A percentile compares a stretch with the other conserved stretches of the same genome.
Conservation (phyloP, 2,329 filamentous ascomycete genomes). For the Colletotrichum horii region DNA sequence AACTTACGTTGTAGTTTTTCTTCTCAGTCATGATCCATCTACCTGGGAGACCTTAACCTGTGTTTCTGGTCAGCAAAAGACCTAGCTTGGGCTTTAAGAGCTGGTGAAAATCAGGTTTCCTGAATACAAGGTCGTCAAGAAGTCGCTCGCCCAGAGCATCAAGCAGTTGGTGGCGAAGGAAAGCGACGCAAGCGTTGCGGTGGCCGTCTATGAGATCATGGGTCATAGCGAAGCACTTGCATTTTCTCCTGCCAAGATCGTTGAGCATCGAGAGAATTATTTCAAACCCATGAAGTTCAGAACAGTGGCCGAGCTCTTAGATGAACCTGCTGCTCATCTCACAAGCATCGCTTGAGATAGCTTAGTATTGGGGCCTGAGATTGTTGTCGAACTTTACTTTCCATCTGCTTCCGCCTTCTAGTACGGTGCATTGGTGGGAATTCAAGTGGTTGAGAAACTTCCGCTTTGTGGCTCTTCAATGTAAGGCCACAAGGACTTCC, state of each 20-base stretch:
- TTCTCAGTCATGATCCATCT: not conserved
- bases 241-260: rapidly evolving
- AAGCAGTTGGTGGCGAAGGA: not conserved
- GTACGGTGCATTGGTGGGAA: too few species aligned
- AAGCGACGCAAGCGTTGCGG: not conserved
- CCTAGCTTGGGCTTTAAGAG: not conserved
- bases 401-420: rapidly evolving
- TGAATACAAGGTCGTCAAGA: not conserved
- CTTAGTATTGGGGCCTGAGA: not conserved
- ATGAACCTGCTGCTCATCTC: not conserved
- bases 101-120: not conserved
- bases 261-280: not conserved
- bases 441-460: too few species aligned
- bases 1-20: not conserved
- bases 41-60: not conserved
- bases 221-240: not conserved
- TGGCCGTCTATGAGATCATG: not conserved
- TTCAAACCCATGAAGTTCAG: not conserved
- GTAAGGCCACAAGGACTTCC: too few species aligned
- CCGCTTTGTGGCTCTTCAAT: too few species aligned
- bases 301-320: rapidly evolving
- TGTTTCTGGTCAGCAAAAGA: not conserved
- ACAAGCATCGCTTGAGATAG: not conserved
- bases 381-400: too few species aligned
- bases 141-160: not conserved